Base-by-base conservation (phyloP, 495 filamentous ascomycete species). In the Recurvomyces mirabilis region DNA sequence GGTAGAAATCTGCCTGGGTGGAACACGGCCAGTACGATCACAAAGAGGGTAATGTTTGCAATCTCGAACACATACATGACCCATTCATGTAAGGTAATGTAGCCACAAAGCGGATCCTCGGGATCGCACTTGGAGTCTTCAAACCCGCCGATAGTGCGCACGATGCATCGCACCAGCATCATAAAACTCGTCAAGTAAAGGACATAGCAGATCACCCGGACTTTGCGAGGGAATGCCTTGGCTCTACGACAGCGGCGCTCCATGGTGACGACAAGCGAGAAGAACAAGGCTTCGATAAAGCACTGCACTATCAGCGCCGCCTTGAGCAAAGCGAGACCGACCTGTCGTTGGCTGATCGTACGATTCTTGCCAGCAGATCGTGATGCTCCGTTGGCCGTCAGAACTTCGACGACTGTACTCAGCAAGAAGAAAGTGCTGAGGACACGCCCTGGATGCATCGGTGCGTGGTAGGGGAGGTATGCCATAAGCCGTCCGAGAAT, bases 381-480 rank as follows among this genome's bases (percentile, higher is more conserved):
- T 18, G 73, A 60, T 0, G 75, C 82, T 14, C 82, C 84, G 47
- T 76, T 73, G 5, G 68, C 82, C 47, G 79, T 87, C 15, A 88
- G 63, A n/a, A 62, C 60, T 60, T 86, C 84, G 47, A 87, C 71
- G 1, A 77, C 54, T 6, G 57, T 53, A 5, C 77, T 77, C 35
- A 88, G 58, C 19, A 71, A 73, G 36, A 75, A 59, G 54, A 91
- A 87, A 12, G 82, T 86, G 5, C 78, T 79, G 46, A 84, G 66
- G 15, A 87, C 83, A 1, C 82, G 76, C 2, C 81, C 83, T 0
- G 83, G 84, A 57, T 87, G 82, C 39, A 88, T 79, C 0, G 82
- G 81, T 0, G 81, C 77, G 48, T 79, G 72, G 49, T 87, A 81
- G 0, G 84, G 84, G 23, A 82, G 75, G 61, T 84, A 87, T 61